Percentiles rank a stretch among this genome's conserved stretches.
These are phyloP conservation scores for Lentinula guzmanii DNA, from an alignment of 768 basidiomycete species.

Conservation along the genomic window DNA sequence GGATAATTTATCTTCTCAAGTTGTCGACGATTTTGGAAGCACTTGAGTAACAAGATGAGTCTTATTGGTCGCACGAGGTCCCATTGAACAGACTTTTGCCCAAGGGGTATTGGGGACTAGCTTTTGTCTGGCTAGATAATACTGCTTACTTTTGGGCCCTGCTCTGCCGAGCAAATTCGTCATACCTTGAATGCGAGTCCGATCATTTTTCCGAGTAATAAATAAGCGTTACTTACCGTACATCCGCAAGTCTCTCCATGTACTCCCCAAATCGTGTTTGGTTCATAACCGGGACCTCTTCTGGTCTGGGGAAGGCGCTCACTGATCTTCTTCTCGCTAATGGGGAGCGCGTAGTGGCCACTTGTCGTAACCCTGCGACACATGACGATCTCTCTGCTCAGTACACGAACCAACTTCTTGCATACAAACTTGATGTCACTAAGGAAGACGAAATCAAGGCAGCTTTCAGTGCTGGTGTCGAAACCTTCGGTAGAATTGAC, in stretches of 20 bases:
- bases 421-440: slow-evolving; percentile 23
- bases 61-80: too few relatives aligned
- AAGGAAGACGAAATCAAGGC: slow-evolving; percentile 21
- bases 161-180: too few relatives aligned
- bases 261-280: slow-evolving; percentile 5
- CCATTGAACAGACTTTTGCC: too few relatives aligned
- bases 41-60: too few relatives aligned
- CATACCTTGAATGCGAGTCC: too few relatives aligned
- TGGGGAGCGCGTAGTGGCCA: slow-evolving; percentile 26
- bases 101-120: too few relatives aligned
- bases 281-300: slow-evolving; percentile 24
- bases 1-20: too few relatives aligned
- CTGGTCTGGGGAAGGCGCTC: slow-evolving; percentile 25
- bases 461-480: slow-evolving; percentile 26
- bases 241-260: not conserved
- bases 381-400: slow-evolving; percentile 15
- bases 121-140: too few relatives aligned
- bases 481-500: slow-evolving; percentile 35
- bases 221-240: too few relatives aligned
- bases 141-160: too few relatives aligned
- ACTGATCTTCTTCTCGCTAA: slow-evolving; percentile 21
- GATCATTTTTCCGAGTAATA: not conserved
- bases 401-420: slow-evolving; percentile 21
- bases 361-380: slow-evolving; percentile 19
- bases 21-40: too few relatives aligned